Base-by-base conservation (phyloP, 2,329 filamentous ascomycete species). In the Trichothecium sympodiale region DNA sequence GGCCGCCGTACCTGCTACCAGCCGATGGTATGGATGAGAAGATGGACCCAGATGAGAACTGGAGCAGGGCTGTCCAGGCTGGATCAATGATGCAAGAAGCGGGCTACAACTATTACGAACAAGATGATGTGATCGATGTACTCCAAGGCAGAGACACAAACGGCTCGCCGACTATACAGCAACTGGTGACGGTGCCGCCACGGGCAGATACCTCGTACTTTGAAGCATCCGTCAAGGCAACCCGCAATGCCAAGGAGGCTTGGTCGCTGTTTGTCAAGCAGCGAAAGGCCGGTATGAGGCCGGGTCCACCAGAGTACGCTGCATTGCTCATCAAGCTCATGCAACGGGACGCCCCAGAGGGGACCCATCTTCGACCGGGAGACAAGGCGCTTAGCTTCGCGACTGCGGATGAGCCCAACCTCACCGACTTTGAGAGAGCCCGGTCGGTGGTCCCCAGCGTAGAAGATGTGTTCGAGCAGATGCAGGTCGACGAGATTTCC, bases 371-470 rank as follows among this genome's bases (percentile, higher is more conserved):
- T 12, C 49, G 73, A 2, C 74, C 80, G 5, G 81, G 81, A 10
- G 80, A 83, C 45, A 61, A 61, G 28, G 64, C 74, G 15, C 58
- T 77, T 15, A 65, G 73, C 37, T 52, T 60, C 42, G 41, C 51
- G 14, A 49, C 51, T 5, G 41, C 50, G 34, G 40, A 52, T 28
- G 47, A 57, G 10, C 58, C 61, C 53, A 83, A 67, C 53, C 68
- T 66, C 47, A 81, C 65, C 39, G 69, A 77, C n/a, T 73, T 77
- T 37, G 80, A 83, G 38, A 74, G 73, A 43, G 68, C 74, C 28
- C 65, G 74, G n/a, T 59, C 76, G 30, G 60, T 65, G 12, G 74
- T 80, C 1, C 82, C 82, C 3, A 67, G 62, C 2, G 56, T 77
- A 9, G 55, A 65, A 4, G 61, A 71, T 34, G 60, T 88, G 4